These are phyloP conservation scores for Picocystis sp. DNA, from an alignment of 163 green algal species.

Conservation along the genomic window DNA sequence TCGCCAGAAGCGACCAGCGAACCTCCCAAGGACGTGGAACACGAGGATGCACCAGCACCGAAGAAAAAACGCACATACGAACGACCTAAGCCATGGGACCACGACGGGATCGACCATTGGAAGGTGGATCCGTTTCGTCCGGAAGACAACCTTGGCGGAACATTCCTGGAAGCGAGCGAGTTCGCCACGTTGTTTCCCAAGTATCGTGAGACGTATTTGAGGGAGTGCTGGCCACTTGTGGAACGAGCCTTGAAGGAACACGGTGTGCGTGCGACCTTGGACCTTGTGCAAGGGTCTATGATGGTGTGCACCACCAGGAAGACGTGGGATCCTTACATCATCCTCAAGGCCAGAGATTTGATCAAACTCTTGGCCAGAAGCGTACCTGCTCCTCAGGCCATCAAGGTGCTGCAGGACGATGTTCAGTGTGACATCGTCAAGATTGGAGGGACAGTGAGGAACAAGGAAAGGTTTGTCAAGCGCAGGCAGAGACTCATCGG, in stretches of 20 bases:
- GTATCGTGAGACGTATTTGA: conserved; percentile 88
- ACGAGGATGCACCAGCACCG: too few species aligned
- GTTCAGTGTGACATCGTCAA: conserved; percentile 98
- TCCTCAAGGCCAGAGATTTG: conserved; percentile 93
- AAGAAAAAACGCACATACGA: conserved; percentile 51
- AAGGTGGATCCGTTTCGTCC: conserved; percentile 54
- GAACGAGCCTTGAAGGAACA: conserved; percentile 74
- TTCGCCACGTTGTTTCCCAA: conserved; percentile 97
- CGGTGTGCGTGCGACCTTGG: conserved; percentile 80
- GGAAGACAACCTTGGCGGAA: conserved; percentile 77
- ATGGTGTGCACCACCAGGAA: conserved; percentile 89
- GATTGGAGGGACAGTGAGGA: conserved; percentile 82
- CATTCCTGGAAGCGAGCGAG: conserved; percentile 79
- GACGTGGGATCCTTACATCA: conserved; percentile 93
- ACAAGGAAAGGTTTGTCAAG: conserved; percentile 98
- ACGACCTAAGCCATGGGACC: conserved; percentile 89
- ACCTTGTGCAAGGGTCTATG: conserved; percentile 85
- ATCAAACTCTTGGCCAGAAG: conserved; percentile 93
- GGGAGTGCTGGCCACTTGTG: conserved; percentile 78
- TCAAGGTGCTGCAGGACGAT: conserved; percentile 89
- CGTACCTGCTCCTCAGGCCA: conserved; percentile 78
- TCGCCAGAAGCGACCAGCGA: too few species aligned
- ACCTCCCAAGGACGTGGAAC: too few species aligned
- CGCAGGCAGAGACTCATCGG: conserved; percentile 87
- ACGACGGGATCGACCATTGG: conserved; percentile 93